Base-by-base conservation (phyloP, 495 filamentous ascomycete species). In the Talaromyces liani region DNA sequence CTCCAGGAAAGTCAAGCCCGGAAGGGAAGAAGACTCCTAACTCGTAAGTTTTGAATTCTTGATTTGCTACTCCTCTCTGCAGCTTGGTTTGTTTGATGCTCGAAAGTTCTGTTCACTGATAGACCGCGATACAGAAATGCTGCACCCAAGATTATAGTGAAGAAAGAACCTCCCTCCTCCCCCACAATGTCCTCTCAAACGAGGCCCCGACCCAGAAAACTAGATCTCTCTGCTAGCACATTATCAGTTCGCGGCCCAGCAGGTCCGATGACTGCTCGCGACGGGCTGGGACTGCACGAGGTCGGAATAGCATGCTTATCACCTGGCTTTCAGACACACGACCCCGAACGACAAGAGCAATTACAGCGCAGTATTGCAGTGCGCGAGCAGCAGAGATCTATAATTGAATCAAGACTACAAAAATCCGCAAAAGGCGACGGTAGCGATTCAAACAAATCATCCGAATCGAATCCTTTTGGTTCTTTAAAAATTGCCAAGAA, bases 261-360 rank as follows among this genome's bases (percentile, higher is more conserved):
- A 45, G 86, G 88, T 24, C 92, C 89, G 27, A 81, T 96, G 76
- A 94, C 91, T 6, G 87, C 88, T 31, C 86, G 88, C 58, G 91
- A 93, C 65, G 88, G 88, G 9, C 76, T 93, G 16, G 88, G 76
- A 20, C 93, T 97, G 76, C 92, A 97, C 69, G 88, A 96, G 71
- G 91, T 98, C 14, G 94, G 94, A 51, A 82, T 98, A 63, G 93
- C 93, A 24, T 98, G 94, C 68, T 79, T 98, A 58, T 97, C 93
- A 14, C 94, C 94, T 0, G 94, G 94, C 27, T 98, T 98, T 71
- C 87, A 92, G 57, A 97, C 94, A 1, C 88, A 97, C 66, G 93
- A 98, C 75, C 94, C 94, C n/a, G 82, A 88, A 12, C 96, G 96
- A 92, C 86, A 92, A 67, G 91, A 97, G 74, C 93, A 97, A 70